A percentile compares a stretch with the other conserved stretches of the same genome.
phyloP scores from a whole-genome alignment of 2,329 filamentous ascomycete species.

The Verticillium albo-atrum region DNA sequence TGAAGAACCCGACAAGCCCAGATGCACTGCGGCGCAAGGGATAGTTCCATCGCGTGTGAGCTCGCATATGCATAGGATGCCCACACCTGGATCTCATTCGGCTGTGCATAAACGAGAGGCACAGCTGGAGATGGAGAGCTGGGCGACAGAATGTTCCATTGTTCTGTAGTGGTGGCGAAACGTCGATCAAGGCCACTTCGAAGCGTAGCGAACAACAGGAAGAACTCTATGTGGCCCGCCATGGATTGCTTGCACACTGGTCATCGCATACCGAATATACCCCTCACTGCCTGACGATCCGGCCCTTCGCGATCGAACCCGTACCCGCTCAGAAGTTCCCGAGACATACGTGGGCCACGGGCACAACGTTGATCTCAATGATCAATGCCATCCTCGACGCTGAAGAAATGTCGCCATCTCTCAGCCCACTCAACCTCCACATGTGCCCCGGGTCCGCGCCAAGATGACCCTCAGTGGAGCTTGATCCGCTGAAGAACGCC shows the following conservation, averaged over 20 bases:
- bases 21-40: no score
- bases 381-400: not conserved
- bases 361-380: not conserved
- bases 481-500: not conserved
- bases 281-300: not conserved
- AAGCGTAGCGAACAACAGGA: not conserved
- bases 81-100: not conserved
- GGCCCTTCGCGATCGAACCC: not conserved
- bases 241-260: not conserved
- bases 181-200: not conserved
- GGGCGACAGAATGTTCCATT: not conserved
- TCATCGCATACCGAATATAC: not conserved
- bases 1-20: not conserved
- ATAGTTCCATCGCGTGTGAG: not conserved
- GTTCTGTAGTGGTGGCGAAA: not conserved
- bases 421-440: not conserved
- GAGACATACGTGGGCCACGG: not conserved
- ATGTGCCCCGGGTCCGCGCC: not conserved
- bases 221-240: not conserved
- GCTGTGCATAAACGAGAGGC: not conserved
- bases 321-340: not conserved
- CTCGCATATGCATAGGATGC: not conserved
- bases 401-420: not conserved
- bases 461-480: not conserved
- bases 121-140: not conserved